A percentile compares a stretch with the other conserved stretches of the same genome.
These are phyloP conservation scores for Adansonia gregorii DNA, from an alignment of 441 rosid genomes.

Conservation along the genomic window DNA sequence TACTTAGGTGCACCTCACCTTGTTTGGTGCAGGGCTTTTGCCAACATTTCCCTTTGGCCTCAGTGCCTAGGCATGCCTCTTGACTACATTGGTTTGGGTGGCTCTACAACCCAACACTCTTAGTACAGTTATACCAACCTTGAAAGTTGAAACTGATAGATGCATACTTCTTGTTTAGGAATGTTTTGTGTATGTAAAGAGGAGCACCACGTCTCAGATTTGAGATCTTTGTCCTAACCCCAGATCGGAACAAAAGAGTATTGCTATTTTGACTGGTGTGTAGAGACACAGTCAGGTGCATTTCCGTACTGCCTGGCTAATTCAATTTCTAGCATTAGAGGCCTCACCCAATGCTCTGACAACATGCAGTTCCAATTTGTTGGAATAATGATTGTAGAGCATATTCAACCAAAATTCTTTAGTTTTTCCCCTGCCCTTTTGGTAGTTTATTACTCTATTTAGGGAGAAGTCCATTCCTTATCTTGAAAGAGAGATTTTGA, in stretches of 20 bases:
- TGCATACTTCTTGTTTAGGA: background rate
- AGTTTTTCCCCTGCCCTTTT: background rate
- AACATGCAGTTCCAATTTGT: background rate
- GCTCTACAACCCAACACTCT: background rate
- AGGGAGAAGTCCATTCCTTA: constrained; percentile 9
- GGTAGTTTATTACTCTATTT: constrained; percentile 9
- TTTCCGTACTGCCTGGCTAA: background rate
- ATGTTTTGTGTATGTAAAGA: background rate
- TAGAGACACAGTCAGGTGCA: background rate
- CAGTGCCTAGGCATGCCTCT: background rate
- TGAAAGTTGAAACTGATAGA: constrained; percentile 16
- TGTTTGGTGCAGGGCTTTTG: background rate
- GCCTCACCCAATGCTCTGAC: background rate
- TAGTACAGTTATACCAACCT: constrained; percentile 11
- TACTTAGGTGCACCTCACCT: background rate
- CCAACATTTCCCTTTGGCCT: background rate
- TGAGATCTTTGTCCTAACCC: constrained; percentile 8
- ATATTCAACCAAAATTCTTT: background rate
- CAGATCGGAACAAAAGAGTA: background rate
- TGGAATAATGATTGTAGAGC: constrained; percentile 6
- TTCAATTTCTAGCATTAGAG: background rate
- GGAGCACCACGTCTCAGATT: background rate
- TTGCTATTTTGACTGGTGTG: background rate
- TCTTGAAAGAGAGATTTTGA: constrained; percentile 11
- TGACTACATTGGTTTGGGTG: constrained; percentile 12